Base-by-base conservation (phyloP, 1,284 basidiomycete species). In the Ceratobasidium sp. region DNA sequence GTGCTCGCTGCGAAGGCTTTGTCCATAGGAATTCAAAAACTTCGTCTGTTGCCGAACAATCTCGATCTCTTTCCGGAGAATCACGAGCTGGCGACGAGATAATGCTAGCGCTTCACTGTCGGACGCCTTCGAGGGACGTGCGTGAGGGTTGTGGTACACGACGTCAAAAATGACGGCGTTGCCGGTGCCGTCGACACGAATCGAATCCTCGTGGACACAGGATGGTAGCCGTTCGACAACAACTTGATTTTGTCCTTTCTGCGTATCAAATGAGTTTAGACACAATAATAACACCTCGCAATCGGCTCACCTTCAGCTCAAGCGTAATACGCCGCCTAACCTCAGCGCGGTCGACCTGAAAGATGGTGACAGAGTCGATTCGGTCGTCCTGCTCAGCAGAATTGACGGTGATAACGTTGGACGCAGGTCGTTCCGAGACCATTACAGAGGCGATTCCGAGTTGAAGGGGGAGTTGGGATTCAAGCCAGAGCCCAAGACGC, bases 131-230 rank as follows among this genome's bases (percentile, higher is more conserved):
- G 52, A 32, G 25, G 73, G n/a, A n/a, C 37, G 13, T 22, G 17
- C 8, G 9, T 11, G 65, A 37, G 75, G 68, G 62, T 40, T 51
- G 76, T 76, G 73, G 76, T 79, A 81, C 15, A 81, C 77, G 40
- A 81, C 81, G 51, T 81, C 81, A 67, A 80, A 80, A n/a, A 81
- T 79, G 43, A 77, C 62, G 9, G 79, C 80, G 79, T 61, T 0
- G 79, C 80, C 22, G 81, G 81, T n/a, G n/a, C n/a, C n/a, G n/a
- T n/a, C n/a, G 46, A 81, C 80, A 25, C 81, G 81, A 59, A 82
- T 77, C 19, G 80, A 81, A 64, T 80, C 79, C 52, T 80, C 76
- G 57, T 79, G 76, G n/a, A 81, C 40, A 49, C 67, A 77, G 19
- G 76, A 79, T 0, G 81, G 81, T 15, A 82, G 76, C 11, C 80